phyloP scores from a whole-genome alignment of 768 basidiomycete genomes.

The Naganishia vaughanmartiniae region DNA sequence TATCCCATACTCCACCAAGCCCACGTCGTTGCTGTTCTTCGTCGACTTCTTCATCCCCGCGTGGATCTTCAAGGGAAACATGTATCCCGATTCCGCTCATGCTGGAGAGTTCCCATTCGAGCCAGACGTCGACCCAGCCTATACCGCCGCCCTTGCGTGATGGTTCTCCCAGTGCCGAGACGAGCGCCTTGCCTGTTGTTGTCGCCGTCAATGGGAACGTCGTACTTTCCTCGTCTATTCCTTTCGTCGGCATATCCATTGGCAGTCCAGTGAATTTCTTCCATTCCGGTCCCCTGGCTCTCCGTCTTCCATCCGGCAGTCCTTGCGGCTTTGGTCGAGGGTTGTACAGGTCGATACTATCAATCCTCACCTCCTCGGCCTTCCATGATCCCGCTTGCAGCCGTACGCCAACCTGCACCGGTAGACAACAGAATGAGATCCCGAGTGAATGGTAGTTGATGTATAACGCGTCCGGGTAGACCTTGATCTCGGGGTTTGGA shows the following conservation, averaged over 20 bases:
- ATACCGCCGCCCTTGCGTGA: constrained; percentile 85
- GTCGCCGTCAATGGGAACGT: constrained; percentile 27
- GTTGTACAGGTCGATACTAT: constrained; percentile 83
- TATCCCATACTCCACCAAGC: constrained; percentile 47
- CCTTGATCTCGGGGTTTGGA: constrained; percentile 65
- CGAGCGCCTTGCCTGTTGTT: constrained; percentile 68
- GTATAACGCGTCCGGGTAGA: constrained; percentile 79
- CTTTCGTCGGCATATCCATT: constrained; percentile 21
- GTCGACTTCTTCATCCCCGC: constrained; percentile 34
- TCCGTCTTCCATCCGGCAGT: constrained; percentile 44
- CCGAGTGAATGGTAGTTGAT: constrained; percentile 78
- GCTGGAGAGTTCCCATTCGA: constrained; percentile 62
- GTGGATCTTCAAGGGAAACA: constrained; percentile 43
- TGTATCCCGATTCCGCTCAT: constrained; percentile 35
- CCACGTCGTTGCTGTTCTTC: constrained; percentile 42
- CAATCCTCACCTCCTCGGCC: constrained; percentile 58
- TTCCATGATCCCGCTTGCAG: constrained; percentile 47
- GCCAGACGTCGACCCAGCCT: constrained; percentile 89
- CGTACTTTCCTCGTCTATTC: not conserved
- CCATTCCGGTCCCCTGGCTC: not conserved
- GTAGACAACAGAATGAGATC: constrained; percentile 73
- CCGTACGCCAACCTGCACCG: constrained; percentile 58
- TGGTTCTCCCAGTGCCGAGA: constrained; percentile 74
- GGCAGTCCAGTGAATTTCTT: constrained; percentile 5
- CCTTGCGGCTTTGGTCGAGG: constrained; percentile 48